These are phyloP conservation scores for Dalechampia spathulata DNA, from an alignment of 441 rosid genomes.

Conservation along the genomic window DNA sequence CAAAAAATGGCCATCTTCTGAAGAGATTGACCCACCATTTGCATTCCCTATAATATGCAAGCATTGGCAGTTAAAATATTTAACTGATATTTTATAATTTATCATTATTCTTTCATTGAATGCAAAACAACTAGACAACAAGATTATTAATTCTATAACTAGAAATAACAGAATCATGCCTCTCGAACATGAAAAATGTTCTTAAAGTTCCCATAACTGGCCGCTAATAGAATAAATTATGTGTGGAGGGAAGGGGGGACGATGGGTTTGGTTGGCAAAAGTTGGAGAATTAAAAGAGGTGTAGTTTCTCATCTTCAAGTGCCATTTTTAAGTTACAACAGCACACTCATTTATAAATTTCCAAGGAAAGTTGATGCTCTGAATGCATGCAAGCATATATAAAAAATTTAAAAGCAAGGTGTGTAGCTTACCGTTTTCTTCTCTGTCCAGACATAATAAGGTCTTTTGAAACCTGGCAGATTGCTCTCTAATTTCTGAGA, in stretches of 20 bases:
- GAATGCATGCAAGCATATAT: neutral
- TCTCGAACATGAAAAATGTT: constrained; percentile 3
- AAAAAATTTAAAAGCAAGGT: neutral
- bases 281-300: too few species aligned
- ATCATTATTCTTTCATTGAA: neutral
- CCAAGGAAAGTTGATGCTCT: neutral
- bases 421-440: constrained; percentile 42
- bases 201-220: constrained; percentile 1
- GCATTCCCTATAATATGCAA: constrained; percentile 38
- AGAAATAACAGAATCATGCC: constrained; percentile 2
- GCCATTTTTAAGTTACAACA: too few species aligned
- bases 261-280: neutral
- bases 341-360: too few species aligned
- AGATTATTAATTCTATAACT: neutral
- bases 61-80: constrained; percentile 1
- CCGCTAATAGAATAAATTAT: neutral
- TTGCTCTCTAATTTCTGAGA: constrained; percentile 59
- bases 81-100: neutral
- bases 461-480: constrained; percentile 48
- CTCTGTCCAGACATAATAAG: constrained; percentile 35
- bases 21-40: constrained; percentile 21
- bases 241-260: too few species aligned
- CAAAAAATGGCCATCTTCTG: constrained; percentile 31
- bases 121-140: neutral
- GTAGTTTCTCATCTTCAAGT: too few species aligned